Conservation (phyloP, 768 basidiomycete species). For the Kwoniella bestiolae region DNA sequence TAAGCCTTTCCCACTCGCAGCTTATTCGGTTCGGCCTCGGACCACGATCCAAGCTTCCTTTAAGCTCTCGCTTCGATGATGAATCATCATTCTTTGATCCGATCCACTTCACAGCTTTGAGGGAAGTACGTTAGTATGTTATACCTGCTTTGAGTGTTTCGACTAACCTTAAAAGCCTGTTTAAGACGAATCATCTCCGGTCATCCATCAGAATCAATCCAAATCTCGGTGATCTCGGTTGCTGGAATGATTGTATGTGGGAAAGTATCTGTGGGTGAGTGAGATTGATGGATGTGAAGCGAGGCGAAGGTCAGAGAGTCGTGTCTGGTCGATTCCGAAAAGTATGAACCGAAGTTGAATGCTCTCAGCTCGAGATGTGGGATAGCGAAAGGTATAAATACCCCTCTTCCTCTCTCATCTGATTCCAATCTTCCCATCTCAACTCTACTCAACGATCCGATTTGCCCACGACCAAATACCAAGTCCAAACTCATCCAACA, state of each 20-base stretch:
- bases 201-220: neutral
- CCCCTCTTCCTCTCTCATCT: neutral
- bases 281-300: neutral
- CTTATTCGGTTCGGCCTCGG: neutral
- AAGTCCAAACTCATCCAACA: constrained; percentile 1
- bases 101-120: no score
- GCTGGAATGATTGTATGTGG: no score
- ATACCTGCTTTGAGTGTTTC: neutral
- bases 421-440: neutral
- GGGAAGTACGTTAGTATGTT: no score
- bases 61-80: neutral
- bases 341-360: neutral
- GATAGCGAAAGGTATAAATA: neutral
- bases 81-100: neutral
- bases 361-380: no score
- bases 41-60: neutral
- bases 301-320: neutral
- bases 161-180: neutral
- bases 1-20: no score
- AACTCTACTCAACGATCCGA: neutral
- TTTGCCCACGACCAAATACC: neutral
- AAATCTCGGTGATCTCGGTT: neutral
- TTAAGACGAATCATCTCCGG: neutral
- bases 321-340: neutral
- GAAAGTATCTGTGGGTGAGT: neutral